Evolutionary conservation across 345 rosid genomes (phyloP).

Genomic region (Eucalyptus victrix): DNA sequence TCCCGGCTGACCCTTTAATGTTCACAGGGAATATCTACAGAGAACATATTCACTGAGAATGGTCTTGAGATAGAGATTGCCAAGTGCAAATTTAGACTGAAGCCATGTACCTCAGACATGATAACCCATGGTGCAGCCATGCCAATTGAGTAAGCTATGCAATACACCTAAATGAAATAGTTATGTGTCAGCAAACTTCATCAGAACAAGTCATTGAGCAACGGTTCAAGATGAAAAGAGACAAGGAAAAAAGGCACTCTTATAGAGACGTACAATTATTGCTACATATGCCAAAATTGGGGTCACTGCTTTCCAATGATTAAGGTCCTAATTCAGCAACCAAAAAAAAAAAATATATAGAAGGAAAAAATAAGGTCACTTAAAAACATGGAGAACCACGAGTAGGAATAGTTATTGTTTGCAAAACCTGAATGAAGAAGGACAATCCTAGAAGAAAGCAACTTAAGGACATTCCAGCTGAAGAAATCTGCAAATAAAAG

Average conservation of each 20-base stretch:
- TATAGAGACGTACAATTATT: constrained; percentile 1
- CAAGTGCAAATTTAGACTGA: not conserved
- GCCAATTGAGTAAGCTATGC: not conserved
- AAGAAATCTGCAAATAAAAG: not conserved
- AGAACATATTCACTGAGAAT: not conserved
- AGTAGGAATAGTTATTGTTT: not conserved
- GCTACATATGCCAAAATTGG: constrained; percentile 14
- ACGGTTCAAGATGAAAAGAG: not conserved
- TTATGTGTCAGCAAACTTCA: not conserved
- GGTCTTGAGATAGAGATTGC: not conserved
- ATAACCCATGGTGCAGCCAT: constrained; percentile 5
- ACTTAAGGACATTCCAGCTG: not conserved
- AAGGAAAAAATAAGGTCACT: not conserved
- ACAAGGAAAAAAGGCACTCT: not conserved
- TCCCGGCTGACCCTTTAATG: constrained; percentile 38
- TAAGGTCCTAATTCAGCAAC: not conserved
- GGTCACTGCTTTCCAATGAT: not conserved
- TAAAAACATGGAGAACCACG: not conserved
- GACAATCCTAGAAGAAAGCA: constrained; percentile 1
- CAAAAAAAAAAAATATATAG: no score
- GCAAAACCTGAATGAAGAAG: constrained; percentile 5
- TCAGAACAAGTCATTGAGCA: not conserved
- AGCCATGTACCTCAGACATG: constrained; percentile 6
- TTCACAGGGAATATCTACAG: constrained; percentile 43
- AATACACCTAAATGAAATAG: not conserved